phyloP scores from a whole-genome alignment of 163 green algal species.

The Chloromonas sp. region DNA sequence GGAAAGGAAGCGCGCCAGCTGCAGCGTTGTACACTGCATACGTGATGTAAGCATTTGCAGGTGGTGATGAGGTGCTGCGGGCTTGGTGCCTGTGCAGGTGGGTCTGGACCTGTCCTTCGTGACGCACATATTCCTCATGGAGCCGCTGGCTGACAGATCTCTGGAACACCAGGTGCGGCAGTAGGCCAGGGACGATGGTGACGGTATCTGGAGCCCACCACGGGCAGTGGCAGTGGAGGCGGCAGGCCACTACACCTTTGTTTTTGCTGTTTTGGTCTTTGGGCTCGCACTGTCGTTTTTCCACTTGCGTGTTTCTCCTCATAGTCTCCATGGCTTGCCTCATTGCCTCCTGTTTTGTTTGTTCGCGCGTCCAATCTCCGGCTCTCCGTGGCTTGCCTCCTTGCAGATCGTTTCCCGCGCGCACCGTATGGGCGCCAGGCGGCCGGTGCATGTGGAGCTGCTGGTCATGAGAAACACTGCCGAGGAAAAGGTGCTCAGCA shows the following conservation, averaged over 20 bases:
- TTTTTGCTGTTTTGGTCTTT: too few species aligned
- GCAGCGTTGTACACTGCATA: too few species aligned
- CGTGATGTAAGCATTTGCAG: too few species aligned
- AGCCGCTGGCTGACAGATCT: conserved; percentile 74
- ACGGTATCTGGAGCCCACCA: background rate
- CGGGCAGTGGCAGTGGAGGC: too few species aligned
- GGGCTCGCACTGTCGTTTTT: too few species aligned
- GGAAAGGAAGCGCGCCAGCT: too few species aligned
- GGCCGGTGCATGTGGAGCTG: conserved; percentile 74
- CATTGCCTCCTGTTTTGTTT: background rate
- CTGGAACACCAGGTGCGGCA: conserved; percentile 66
- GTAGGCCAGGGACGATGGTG: background rate
- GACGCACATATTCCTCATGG: conserved; percentile 82
- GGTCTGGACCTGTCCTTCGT: conserved; percentile 87
- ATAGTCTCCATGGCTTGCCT: too few species aligned
- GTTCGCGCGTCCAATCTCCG: background rate
- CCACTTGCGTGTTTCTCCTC: too few species aligned
- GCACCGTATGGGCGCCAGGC: conserved; percentile 82
- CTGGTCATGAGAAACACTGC: conserved; percentile 81
- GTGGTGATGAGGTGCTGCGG: too few species aligned
- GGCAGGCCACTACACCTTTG: too few species aligned
- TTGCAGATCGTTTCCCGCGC: conserved; percentile 72
- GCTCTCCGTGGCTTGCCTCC: background rate
- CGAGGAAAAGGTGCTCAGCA: conserved; percentile 61
- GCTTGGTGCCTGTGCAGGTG: conserved; percentile 32